Base-by-base conservation (phyloP, 495 filamentous ascomycete genomes). In the Penicillium pulvis region DNA sequence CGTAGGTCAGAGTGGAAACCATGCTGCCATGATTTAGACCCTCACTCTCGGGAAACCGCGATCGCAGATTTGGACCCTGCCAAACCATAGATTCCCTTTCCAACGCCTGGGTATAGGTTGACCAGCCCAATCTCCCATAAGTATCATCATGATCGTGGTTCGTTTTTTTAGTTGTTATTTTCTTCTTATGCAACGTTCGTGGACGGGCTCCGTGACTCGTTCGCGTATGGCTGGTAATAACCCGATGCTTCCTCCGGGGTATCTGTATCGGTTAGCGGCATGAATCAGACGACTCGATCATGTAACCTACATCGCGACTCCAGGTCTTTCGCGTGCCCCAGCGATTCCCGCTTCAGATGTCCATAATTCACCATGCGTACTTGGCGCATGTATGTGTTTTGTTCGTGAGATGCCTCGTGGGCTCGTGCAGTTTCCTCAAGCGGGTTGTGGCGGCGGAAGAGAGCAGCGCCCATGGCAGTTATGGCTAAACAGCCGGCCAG, bases 361-460 rank as follows among this genome's bases (percentile, higher is more conserved):
- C 61, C 58, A n/a, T 69, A 61, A 35, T 73, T 75, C 23, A 69
- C 60, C 53, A 72, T 53, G 1, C 75, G 71, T 20, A 78, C 72
- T 4, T 64, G 58, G 4, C 72, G 71, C 75, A 78, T 78, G 61
- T 78, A 78, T 12, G 61, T 55, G 45, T 65, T 55, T 46, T 78
- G 75, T 24, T 78, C 71, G 55, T 65, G 59, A 26, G 64, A 51
- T 11, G 63, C 61, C 12, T 62, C 53, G 33, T 55, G 68, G 2
- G 17, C 10, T 33, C 49, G 63, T 10, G 47, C 23, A 17, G 59
- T 51, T 1, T 57, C 47, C 1, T 67, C 67, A 28, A 46, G 49
- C 14, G 74, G 74, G n/a, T 56, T 63, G 51, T 68, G 70, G 53
- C 73, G 67, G 4, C 63, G 64, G 62, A 68, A 68, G 46, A 76